A percentile compares a stretch with the other conserved stretches of the same genome.
Conservation (phyloP, 495 filamentous ascomycete genomes). For the Neurospora sublineolata region DNA sequence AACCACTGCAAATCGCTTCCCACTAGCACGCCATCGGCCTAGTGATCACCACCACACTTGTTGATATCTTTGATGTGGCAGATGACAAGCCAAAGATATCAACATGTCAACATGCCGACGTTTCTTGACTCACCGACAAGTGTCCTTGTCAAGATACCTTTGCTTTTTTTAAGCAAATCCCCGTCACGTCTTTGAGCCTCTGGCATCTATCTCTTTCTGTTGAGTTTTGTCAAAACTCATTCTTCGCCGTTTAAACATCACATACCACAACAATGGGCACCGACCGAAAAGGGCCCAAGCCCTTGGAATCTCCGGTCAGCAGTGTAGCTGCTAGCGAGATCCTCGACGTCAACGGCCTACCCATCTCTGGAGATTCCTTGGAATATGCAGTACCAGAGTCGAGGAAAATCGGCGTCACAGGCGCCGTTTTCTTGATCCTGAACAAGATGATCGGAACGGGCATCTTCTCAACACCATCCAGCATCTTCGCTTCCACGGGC, state of each 20-base stretch:
- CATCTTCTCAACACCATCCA: slow-evolving; percentile 33
- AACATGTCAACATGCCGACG: not conserved
- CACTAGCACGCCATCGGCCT: slow-evolving; percentile 8
- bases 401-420: slow-evolving; percentile 39
- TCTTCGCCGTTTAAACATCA: not conserved
- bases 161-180: not conserved
- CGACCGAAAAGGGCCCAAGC: not conserved
- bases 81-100: not conserved
- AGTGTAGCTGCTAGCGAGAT: slow-evolving; percentile 9
- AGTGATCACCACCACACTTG: not conserved
- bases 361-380: not conserved
- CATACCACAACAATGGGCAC: not conserved
- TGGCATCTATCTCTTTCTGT: not conserved
- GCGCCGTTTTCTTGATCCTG: slow-evolving; percentile 42
- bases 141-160: not conserved
- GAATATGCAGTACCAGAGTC: slow-evolving; percentile 26
- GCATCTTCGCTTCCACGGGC: slow-evolving; percentile 31
- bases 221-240: not conserved
- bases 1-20: slow-evolving; percentile 1
- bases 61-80: no score
- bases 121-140: not conserved
- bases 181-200: not conserved
- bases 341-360: not conserved
- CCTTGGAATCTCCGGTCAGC: not conserved
- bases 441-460: slow-evolving; percentile 52